Evolutionary conservation across 768 basidiomycete species (phyloP), one percentile per base, ranked within the genome.

Genomic region (Lentinula aciculospora): DNA sequence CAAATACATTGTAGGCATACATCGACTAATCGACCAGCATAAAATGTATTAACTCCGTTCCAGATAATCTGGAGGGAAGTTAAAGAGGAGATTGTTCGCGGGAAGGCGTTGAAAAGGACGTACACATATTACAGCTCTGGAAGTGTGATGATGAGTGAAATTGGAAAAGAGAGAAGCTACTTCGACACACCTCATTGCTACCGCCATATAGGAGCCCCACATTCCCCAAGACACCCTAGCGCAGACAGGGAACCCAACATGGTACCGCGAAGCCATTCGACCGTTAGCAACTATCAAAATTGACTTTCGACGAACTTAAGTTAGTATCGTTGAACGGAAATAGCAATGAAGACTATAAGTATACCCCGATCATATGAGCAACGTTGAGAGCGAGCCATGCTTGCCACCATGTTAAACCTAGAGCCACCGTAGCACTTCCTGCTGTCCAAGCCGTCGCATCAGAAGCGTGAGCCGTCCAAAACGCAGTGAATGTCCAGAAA

Each of bases 161-260:
- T 27, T 10, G 19, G 19, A 6, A 21, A 15, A 40, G 9, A 23
- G 17, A 21, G 31, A 31, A 31, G 15, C n/a, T 3, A 21, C n/a
- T 5, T 23, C 1, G 32, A 40, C 53, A 9, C 10, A 60, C 59
- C 59, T 55, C 59, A 60, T 60, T 27, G 37, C 36, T 6, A 60
- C 59, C 5, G 59, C 59, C 54, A 60, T 56, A 27, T 60, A 60
- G 28, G 53, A 55, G 27, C 59, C 59, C 59, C 59, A 60, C 59
- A 60, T 60, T 40, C 59, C 59, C 59, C 59, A 60, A 15, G 59
- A 56, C 25, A 47, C 50, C 25, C 59, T 45, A 17, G 59, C 59
- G 47, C 59, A 56, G 21, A 60, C 46, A 19, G 59, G 59, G 31
- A 60, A 60, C 15, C 59, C 59, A 15, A 60, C 53, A 19, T 60